Percentiles rank a stretch among this genome's conserved stretches.
Conservation (phyloP, 768 basidiomycete genomes). For the Chiua virens region DNA sequence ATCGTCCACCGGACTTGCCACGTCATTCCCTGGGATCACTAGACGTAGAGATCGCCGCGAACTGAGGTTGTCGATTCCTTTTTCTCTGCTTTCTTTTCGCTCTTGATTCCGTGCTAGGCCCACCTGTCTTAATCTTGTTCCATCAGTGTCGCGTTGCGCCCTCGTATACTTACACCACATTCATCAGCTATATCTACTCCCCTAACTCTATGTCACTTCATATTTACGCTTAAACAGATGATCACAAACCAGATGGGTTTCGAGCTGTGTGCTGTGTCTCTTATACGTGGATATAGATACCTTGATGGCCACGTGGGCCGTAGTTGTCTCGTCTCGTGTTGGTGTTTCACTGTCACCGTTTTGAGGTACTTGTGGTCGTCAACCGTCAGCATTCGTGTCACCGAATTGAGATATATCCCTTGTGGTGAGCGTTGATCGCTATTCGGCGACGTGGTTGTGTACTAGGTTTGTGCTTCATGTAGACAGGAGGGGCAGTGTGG, state of each 20-base stretch:
- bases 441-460: too few relatives aligned
- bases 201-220: conserved; percentile 22
- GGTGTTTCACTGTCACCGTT: background rate
- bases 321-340: too few relatives aligned
- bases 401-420: too few relatives aligned
- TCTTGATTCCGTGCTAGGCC: background rate
- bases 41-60: conserved; percentile 20
- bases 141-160: background rate
- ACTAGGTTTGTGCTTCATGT: too few relatives aligned
- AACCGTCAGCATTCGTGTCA: too few relatives aligned
- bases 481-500: too few relatives aligned
- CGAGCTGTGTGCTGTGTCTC: background rate
- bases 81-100: background rate
- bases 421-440: too few relatives aligned
- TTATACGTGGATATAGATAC: background rate
- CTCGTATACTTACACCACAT: conserved; percentile 19
- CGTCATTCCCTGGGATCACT: conserved; percentile 9
- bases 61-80: conserved; percentile 1
- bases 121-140: conserved; percentile 24
- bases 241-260: background rate
- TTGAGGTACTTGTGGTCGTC: too few relatives aligned
- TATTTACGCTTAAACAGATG: conserved; percentile 12
- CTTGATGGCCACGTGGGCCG: background rate
- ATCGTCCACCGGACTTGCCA: conserved; percentile 8
- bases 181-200: conserved; percentile 22